A percentile compares a stretch with the other conserved stretches of the same genome.
Evolutionary conservation across 2,329 filamentous ascomycete genomes (phyloP).

Genomic region (Pseudocercospora cruenta): DNA sequence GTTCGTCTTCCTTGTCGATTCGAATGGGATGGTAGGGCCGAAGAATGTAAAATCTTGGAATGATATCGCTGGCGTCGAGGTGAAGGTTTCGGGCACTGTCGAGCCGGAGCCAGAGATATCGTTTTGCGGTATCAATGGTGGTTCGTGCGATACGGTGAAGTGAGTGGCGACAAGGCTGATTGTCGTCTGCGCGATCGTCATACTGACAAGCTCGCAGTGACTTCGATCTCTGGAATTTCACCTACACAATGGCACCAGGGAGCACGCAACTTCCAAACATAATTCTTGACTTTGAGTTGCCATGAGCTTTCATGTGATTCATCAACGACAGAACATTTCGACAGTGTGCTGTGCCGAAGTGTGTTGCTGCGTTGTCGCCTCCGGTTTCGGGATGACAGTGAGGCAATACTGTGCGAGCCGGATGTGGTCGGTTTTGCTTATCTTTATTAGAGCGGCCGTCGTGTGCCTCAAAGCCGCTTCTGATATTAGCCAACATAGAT

Average conservation of each 20-base stretch:
- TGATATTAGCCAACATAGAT: background rate
- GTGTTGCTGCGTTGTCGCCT: background rate
- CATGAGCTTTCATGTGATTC: background rate
- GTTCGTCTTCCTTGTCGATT: conserved; percentile 22
- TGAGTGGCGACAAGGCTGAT: conserved; percentile 11
- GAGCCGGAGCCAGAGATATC: conserved; percentile 14
- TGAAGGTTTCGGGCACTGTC: conserved; percentile 19
- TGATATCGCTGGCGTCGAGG: conserved; percentile 17
- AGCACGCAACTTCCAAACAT: conserved; percentile 21
- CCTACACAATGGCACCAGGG: conserved; percentile 23
- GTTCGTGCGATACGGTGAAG: conserved; percentile 25
- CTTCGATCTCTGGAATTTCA: conserved; percentile 28
- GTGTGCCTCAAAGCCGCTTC: background rate
- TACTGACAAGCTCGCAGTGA: conserved; percentile 15
- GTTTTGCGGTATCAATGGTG: conserved; percentile 25
- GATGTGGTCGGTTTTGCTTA: background rate
- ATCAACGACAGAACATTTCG: background rate
- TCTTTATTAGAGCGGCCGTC: background rate
- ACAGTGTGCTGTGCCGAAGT: background rate
- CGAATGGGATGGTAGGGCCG: conserved; percentile 21
- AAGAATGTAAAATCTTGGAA: conserved; percentile 21
- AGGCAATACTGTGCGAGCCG: background rate
- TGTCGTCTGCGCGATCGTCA: background rate
- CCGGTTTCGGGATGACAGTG: background rate
- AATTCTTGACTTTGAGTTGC: conserved; percentile 21